phyloP scores from a whole-genome alignment of 1,139 yeast genomes.

The Yamadazyma triangularis region DNA sequence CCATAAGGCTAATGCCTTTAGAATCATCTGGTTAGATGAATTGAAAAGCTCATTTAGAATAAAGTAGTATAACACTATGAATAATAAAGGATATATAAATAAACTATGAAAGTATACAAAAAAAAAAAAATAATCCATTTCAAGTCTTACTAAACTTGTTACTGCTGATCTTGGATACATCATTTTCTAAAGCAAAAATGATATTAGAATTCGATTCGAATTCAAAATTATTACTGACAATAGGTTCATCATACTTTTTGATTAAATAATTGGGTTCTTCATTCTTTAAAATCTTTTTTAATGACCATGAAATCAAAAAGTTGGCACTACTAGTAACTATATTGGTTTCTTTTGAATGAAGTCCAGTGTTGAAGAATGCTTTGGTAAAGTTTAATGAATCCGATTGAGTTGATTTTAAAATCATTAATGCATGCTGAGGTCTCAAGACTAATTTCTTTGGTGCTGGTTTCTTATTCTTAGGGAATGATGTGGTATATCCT shows the following conservation, averaged over 20 bases:
- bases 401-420: constrained; percentile 48
- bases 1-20: constrained; percentile 60
- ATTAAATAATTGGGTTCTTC: constrained; percentile 53
- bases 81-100: no score
- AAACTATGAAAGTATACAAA: no score
- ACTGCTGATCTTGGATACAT: constrained; percentile 62
- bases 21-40: constrained; percentile 62
- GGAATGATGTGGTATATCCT: constrained; percentile 67
- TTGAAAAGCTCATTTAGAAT: constrained; percentile 47
- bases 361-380: constrained; percentile 74
- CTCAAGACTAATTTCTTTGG: constrained; percentile 64
- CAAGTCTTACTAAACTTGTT: constrained; percentile 53
- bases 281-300: constrained; percentile 53
- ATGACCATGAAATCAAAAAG: constrained; percentile 77
- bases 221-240: constrained; percentile 75
- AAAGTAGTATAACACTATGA: neutral
- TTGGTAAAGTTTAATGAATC: constrained; percentile 54
- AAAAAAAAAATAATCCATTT: no score
- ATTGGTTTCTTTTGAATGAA: constrained; percentile 58
- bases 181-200: constrained; percentile 65
- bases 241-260: constrained; percentile 55
- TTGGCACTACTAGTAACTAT: constrained; percentile 79
- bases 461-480: constrained; percentile 60
- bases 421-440: constrained; percentile 70
- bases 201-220: constrained; percentile 70